A percentile compares a stretch with the other conserved stretches of the same genome.
phyloP scores from a whole-genome alignment of 768 basidiomycete genomes.

The Brasilioporus rufonigricans region DNA sequence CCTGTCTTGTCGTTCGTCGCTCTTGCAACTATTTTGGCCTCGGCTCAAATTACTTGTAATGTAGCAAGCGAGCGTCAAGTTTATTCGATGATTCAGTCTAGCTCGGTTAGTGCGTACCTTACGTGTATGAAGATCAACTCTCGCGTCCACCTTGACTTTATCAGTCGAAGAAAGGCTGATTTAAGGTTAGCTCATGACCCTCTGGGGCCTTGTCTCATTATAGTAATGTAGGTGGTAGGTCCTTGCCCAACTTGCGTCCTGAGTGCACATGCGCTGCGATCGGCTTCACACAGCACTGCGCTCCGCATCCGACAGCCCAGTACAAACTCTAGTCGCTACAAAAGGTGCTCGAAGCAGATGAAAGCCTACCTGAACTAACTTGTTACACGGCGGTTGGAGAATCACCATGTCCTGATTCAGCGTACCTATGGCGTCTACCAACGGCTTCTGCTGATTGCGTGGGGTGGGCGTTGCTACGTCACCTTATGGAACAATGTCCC shows the following conservation, averaged over 20 bases:
- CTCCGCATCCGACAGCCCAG: no score
- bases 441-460: background rate
- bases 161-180: background rate
- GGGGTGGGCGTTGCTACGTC: background rate
- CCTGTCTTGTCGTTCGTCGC: background rate
- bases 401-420: no score
- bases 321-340: no score
- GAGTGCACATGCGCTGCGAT: no score
- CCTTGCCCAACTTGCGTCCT: background rate
- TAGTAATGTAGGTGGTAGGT: background rate
- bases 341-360: no score
- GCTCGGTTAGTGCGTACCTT: slow-evolving; percentile 2
- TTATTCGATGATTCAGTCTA: background rate
- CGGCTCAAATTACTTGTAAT: slow-evolving; percentile 12
- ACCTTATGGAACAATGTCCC: background rate
- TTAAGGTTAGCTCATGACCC: background rate
- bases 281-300: no score
- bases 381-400: no score
- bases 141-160: background rate
- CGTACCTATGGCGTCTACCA: background rate
- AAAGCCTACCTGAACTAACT: no score
- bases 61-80: slow-evolving; percentile 11
- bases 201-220: background rate
- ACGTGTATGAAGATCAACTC: background rate
- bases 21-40: slow-evolving; percentile 2